Conservation (phyloP, 164 flowering plant genomes). For the Tinospora cordifolia region DNA sequence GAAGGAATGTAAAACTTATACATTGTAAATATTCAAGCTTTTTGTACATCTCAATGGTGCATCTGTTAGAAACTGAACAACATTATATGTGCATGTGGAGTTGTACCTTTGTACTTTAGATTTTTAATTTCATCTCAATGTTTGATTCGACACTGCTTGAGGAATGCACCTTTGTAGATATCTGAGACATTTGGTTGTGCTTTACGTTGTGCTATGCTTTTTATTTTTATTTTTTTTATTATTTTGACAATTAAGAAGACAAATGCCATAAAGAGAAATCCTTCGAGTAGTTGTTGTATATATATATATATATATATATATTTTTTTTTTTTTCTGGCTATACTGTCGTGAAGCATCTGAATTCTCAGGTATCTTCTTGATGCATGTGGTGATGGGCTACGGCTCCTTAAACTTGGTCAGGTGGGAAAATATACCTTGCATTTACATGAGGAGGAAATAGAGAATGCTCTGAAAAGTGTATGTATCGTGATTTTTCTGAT, state of each 20-base stretch:
- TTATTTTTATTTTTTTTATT: not conserved
- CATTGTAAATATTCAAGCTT: not conserved
- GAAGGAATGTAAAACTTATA: not conserved
- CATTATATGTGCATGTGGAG: not conserved
- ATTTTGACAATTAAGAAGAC: not conserved
- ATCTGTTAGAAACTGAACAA: not conserved
- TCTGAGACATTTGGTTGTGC: too few species aligned
- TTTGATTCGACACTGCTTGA: too few species aligned
- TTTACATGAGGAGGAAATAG: slow-evolving; percentile 23
- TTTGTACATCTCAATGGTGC: not conserved
- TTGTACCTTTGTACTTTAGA: not conserved
- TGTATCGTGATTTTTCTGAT: not conserved
- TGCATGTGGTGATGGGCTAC: slow-evolving; percentile 26
- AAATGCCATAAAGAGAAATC: not conserved
- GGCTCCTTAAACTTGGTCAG: slow-evolving; percentile 23
- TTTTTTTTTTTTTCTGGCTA: slow-evolving; percentile 1
- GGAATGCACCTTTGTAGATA: too few species aligned
- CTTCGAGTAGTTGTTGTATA: not conserved
- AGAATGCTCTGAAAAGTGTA: slow-evolving; percentile 22
- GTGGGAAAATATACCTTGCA: slow-evolving; percentile 20
- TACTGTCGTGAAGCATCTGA: slow-evolving; percentile 10
- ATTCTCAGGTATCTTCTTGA: slow-evolving; percentile 23
- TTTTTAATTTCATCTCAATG: not conserved
- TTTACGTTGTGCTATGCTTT: not conserved
- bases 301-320: too few species aligned